phyloP scores from a whole-genome alignment of 2,329 filamentous ascomycete species.

The Phyllosticta paracitricarpa region DNA sequence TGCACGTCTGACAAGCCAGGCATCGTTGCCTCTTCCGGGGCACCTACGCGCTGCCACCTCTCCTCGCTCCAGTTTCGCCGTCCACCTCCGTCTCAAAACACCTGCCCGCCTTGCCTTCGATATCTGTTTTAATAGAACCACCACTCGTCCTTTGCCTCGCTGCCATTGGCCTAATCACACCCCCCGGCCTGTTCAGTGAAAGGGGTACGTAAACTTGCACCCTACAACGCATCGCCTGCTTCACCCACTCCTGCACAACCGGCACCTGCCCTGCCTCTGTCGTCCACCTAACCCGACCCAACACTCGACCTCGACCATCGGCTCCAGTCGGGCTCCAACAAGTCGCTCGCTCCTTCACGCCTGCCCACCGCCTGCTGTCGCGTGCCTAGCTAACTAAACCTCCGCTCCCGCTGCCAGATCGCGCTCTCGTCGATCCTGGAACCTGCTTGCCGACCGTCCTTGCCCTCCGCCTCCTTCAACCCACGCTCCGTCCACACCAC shows the following conservation, averaged over 20 bases:
- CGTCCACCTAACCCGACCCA: conserved; percentile 9
- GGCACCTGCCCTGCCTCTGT: conserved; percentile 8
- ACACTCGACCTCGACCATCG: conserved; percentile 13
- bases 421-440: conserved; percentile 8
- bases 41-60: conserved; percentile 4
- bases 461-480: conserved; percentile 13
- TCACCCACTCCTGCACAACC: conserved; percentile 17
- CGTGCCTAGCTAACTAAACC: conserved; percentile 2
- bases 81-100: conserved; percentile 12
- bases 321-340: neutral
- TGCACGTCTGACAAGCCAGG: conserved; percentile 11
- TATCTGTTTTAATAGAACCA: conserved; percentile 28
- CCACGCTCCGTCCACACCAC: conserved; percentile 14
- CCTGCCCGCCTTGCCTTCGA: conserved; percentile 22
- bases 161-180: conserved; percentile 19
- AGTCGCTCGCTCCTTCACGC: conserved; percentile 7
- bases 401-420: neutral
- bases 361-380: neutral
- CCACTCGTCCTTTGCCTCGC: conserved; percentile 14
- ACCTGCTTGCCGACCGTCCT: conserved; percentile 15
- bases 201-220: conserved; percentile 20
- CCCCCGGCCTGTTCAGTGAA: conserved; percentile 16
- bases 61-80: conserved; percentile 7
- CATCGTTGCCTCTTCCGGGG: conserved; percentile 9
- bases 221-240: conserved; percentile 13